These are phyloP conservation scores for Rhizoclosmatium sp. DNA, from an alignment of 192 early-diverging fungal species.

Conservation along the genomic window DNA sequence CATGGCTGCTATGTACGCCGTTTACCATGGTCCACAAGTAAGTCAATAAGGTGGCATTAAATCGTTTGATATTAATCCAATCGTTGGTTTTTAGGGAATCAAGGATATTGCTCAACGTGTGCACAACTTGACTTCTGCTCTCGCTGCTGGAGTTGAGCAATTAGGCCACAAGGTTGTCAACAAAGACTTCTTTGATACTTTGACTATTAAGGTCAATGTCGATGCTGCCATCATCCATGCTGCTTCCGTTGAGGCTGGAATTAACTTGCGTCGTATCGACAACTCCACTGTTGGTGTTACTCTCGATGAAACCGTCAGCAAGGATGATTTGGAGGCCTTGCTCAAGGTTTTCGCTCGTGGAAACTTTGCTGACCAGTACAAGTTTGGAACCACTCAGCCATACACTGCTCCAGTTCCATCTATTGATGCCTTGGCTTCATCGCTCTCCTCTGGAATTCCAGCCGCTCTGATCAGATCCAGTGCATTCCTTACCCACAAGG, in stretches of 20 bases:
- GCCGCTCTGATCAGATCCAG: constrained; percentile 74
- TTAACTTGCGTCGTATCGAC: constrained; percentile 91
- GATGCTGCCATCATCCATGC: constrained; percentile 71
- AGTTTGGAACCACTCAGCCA: constrained; percentile 48
- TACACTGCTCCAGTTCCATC: constrained; percentile 46
- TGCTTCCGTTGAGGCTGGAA: constrained; percentile 75
- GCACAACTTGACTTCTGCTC: constrained; percentile 85
- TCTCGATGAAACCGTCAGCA: constrained; percentile 91
- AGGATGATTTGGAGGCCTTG: constrained; percentile 82
- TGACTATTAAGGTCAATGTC: constrained; percentile 78
- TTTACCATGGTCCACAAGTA: constrained; percentile 96
- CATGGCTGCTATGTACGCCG: constrained; percentile 99
- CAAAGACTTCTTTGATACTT: constrained; percentile 95
- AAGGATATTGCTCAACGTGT: constrained; percentile 90
- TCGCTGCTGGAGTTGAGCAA: constrained; percentile 77
- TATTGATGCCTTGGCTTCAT: constrained; percentile 56
- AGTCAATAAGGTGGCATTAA: background rate
- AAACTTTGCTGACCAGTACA: constrained; percentile 56
- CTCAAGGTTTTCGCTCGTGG: constrained; percentile 81
- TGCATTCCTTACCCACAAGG: constrained; percentile 83
- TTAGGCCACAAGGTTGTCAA: constrained; percentile 81
- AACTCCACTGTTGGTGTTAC: constrained; percentile 81
- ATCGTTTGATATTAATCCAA: too few species aligned
- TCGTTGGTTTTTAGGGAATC: constrained; percentile 65
- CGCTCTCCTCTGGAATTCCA: constrained; percentile 54